phyloP scores from a whole-genome alignment of 768 basidiomycete genomes.

The Termitomyces sp. region DNA sequence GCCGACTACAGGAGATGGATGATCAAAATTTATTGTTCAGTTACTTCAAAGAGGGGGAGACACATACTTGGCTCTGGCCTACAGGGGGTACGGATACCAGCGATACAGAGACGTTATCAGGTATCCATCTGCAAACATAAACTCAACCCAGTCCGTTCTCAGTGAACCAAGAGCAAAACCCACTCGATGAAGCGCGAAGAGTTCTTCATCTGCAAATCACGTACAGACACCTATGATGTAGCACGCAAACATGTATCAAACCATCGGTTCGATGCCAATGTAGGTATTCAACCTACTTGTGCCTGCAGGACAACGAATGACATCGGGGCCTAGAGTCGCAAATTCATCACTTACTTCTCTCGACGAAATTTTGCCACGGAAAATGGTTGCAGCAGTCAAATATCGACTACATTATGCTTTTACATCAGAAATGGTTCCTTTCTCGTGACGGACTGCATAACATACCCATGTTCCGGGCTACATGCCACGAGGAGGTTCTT shows the following conservation, averaged over 20 bases:
- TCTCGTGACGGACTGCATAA: not conserved
- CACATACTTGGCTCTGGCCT: conserved; percentile 60
- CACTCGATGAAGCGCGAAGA: conserved; percentile 78
- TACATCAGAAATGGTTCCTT: not conserved
- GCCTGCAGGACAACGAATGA: conserved; percentile 36
- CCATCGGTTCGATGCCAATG: not conserved
- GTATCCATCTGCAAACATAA: conserved; percentile 62
- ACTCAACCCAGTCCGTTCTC: not conserved
- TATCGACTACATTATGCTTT: conserved; percentile 18
- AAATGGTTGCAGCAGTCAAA: conserved; percentile 82
- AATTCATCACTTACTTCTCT: conserved; percentile 56
- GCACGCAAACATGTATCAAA: not conserved
- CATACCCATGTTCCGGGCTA: conserved; percentile 72
- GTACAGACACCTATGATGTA: conserved; percentile 54
- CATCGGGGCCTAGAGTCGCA: conserved; percentile 21
- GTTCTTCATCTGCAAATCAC: conserved; percentile 70
- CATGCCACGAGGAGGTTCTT: conserved; percentile 78
- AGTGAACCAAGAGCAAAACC: conserved; percentile 16
- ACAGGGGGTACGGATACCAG: conserved; percentile 81
- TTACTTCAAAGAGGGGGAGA: not conserved
- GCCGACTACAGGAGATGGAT: conserved; percentile 40
- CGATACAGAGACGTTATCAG: conserved; percentile 83
- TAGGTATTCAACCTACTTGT: conserved; percentile 36
- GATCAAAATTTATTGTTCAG: not conserved
- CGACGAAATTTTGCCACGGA: conserved; percentile 77